Base-by-base conservation (phyloP, 306 rosid species). In the Geum urbanum region DNA sequence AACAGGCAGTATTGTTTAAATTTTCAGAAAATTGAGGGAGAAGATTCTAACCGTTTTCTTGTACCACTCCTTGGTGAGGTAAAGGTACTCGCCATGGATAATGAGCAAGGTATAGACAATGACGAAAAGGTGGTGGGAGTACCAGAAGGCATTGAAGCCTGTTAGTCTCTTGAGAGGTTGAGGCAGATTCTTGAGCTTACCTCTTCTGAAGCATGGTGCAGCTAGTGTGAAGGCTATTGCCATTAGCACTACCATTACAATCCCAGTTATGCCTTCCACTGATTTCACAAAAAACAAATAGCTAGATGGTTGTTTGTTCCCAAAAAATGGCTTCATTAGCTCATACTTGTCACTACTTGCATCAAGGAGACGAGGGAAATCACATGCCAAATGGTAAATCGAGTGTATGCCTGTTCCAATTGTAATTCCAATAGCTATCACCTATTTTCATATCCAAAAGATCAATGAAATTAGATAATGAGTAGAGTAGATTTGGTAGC, bases 121-220 rank as follows among this genome's bases (percentile, higher is more conserved):
- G 66, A 87, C 46, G 77, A 87, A 87, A 67, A 87, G 82, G 82
- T 87, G 92, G 61, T 87, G 92, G 19, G 88, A 85, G 71, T 87
- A 87, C 92, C 92, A 87, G 71, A 87, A 87, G 39, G 92, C 86
- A 61, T 87, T 87, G 85, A 85, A 87, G 41, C 92, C 92, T 12
- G 89, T 83, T 43, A 87, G 80, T 63, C 74, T 83, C 67, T 81
- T 45, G 20, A 87, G 66, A 66, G 83, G 80, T 65, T 68, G 73
- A 1, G 92, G 92, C 44, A 69, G 52, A 45, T 60, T 37, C 46
- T 83, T 80, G 48, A 85, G 77, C 78, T 78, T 82, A 78, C 79
- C 79, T 71, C 87, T 73, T 40, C 89, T 80, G 22, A 85, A 85
- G 84, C 89, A 82, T 52, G 89, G 89, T 6, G 87, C 79, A 69